Percentiles rank a stretch among this genome's conserved stretches.
phyloP scores from a whole-genome alignment of 805 yeast genomes.

The Candida quercuum region DNA sequence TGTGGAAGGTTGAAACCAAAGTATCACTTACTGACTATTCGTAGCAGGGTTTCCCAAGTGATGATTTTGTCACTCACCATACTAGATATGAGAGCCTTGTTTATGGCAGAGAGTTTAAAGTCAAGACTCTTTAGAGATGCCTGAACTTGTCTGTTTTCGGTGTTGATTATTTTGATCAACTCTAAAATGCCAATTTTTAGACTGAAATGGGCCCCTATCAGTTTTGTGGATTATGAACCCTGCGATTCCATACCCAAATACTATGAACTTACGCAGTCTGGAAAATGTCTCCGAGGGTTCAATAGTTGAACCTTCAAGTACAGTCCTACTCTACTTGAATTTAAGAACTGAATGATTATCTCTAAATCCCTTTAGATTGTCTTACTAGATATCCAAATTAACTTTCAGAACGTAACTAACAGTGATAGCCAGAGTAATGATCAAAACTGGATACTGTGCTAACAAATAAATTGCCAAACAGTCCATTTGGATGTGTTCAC shows the following conservation, averaged over 20 bases:
- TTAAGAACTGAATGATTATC: neutral
- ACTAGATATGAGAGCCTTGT: neutral
- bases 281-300: too few species aligned
- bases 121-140: neutral
- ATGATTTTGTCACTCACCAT: conserved; percentile 5
- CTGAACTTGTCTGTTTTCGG: neutral
- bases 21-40: conserved; percentile 9
- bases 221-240: too few species aligned
- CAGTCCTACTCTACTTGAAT: too few species aligned
- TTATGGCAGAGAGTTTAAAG: neutral
- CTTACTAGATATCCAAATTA: conserved; percentile 2
- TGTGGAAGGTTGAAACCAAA: neutral
- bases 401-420: conserved; percentile 20
- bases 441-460: conserved; percentile 64
- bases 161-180: neutral
- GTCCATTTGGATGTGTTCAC: conserved; percentile 60
- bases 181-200: too few species aligned
- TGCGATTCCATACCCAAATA: too few species aligned
- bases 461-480: conserved; percentile 74
- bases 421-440: conserved; percentile 67
- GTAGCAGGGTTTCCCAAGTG: conserved; percentile 13
- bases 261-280: too few species aligned
- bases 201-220: too few species aligned
- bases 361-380: neutral
- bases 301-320: too few species aligned